phyloP scores from a whole-genome alignment of 371 early-diverging fungal species.

The Fennellomyces sp. region DNA sequence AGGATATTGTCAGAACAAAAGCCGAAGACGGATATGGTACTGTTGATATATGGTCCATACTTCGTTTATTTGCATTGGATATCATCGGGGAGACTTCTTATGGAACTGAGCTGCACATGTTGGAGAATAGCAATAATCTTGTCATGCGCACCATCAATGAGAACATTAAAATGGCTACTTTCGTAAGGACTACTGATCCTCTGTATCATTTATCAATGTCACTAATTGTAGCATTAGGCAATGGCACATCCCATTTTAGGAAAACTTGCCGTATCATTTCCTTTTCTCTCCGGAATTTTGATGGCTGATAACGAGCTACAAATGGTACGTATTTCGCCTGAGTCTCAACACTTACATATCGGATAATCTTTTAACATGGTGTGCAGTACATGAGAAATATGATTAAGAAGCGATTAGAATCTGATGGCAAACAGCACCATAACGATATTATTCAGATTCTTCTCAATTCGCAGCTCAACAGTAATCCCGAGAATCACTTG shows the following conservation, averaged over 20 bases:
- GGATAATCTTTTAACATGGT: not conserved
- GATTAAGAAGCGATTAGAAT: constrained; percentile 27
- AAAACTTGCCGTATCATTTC: too few species aligned
- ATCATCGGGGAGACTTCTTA: constrained; percentile 42
- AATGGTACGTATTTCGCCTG: not conserved
- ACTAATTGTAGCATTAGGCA: too few species aligned
- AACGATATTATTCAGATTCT: constrained; percentile 44
- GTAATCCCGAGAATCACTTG: constrained; percentile 26
- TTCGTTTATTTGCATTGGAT: constrained; percentile 45
- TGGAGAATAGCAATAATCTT: constrained; percentile 38
- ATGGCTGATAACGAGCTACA: not conserved
- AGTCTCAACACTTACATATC: not conserved
- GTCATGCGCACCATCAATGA: constrained; percentile 22
- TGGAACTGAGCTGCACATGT: constrained; percentile 49
- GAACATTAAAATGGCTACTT: constrained; percentile 1
- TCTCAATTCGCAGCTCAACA: constrained; percentile 25
- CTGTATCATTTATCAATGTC: too few species aligned
- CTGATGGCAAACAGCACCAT: constrained; percentile 16
- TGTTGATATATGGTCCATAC: constrained; percentile 37
- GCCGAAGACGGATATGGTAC: constrained; percentile 13
- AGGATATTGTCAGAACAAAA: constrained; percentile 12
- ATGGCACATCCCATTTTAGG: too few species aligned
- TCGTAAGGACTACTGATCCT: too few species aligned
- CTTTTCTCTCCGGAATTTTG: too few species aligned
- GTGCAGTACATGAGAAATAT: constrained; percentile 31